Evolutionary conservation across 1,284 basidiomycete genomes (phyloP).

Genomic region (Cryptococcus sp.): DNA sequence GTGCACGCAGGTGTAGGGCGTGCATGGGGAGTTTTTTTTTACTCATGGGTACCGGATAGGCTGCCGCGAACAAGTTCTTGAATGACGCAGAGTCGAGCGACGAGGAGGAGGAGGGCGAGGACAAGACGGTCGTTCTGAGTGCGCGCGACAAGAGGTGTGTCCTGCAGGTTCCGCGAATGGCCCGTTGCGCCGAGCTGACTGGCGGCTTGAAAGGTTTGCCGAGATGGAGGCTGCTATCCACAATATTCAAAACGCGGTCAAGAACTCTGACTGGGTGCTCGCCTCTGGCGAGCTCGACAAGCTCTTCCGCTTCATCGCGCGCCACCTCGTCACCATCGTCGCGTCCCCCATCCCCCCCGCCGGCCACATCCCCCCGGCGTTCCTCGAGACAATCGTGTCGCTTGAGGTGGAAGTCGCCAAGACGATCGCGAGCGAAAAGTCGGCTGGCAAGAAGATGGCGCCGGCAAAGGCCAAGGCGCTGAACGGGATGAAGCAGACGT

Average conservation of each 20-base stretch:
- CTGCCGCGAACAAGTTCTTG: constrained; percentile 45
- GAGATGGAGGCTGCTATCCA: constrained; percentile 65
- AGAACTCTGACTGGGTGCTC: constrained; percentile 88
- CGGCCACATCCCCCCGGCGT: constrained; percentile 84
- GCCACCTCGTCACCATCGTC: constrained; percentile 63
- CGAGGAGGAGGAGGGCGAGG: constrained; percentile 48
- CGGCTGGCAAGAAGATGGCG: constrained; percentile 91
- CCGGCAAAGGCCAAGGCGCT: constrained; percentile 89
- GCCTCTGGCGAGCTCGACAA: constrained; percentile 96
- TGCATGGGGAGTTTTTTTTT: background rate
- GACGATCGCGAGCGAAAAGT: constrained; percentile 80
- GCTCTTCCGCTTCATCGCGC: constrained; percentile 80
- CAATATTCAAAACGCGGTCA: constrained; percentile 88
- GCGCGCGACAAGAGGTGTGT: constrained; percentile 51
- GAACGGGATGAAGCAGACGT: constrained; percentile 95
- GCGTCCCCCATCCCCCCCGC: constrained; percentile 58
- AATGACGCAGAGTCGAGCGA: constrained; percentile 43
- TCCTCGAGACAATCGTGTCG: constrained; percentile 69
- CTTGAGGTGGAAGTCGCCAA: constrained; percentile 74
- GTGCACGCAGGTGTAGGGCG: constrained; percentile 4
- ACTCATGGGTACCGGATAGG: constrained; percentile 6
- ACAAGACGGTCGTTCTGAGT: constrained; percentile 47
- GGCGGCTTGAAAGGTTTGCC: constrained; percentile 37
- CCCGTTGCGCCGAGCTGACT: background rate
- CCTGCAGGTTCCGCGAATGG: background rate